Base-by-base conservation (phyloP, 164 flowering plant species). In the Liquidambar formosana region DNA sequence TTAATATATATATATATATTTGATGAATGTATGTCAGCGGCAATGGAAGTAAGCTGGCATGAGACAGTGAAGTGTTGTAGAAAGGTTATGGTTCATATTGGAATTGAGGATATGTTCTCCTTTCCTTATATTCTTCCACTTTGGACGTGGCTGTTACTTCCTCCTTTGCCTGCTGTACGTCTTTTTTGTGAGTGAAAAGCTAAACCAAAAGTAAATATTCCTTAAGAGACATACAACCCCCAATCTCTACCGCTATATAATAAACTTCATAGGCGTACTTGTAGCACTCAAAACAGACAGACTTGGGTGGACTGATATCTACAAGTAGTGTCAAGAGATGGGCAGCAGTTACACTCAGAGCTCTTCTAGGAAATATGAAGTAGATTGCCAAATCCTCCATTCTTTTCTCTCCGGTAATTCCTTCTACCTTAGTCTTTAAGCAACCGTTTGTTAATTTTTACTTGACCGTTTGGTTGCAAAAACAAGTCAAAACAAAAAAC, bases 81-180 rank as follows among this genome's bases (percentile, higher is more conserved):
- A 46, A 51, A 65, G 77, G 60, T 49, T 59, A 66, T 68, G 68
- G 76, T 74, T 66, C 76, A 79, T 71, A 22, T 71, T 74, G 80
- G 83, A 74, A 75, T 45, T 45, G 48, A 63, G 82, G 75, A 80
- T 74, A 76, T 68, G 73, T 76, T 79, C 80, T 33, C 41, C 41
- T 33, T 33, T 33, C 41, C 62, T 27, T 61, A 28, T 45, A 19
- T 69, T 27, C 54, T 28, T 70, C 60, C 61, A 14, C 28, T 44
- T 44, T 22, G 1, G 52, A 64, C 41, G 66, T 64, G 61, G 62
- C 52, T 59, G 61, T 71, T 67, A 67, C 69, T 66, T 52, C 49
- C 52, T 69, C 66, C 66, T 51, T 59, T 62, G 47, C 21, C 19
- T 51, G 8, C 54, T 51, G 16, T n/a, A n/a, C n/a, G n/a, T 15